phyloP scores from a whole-genome alignment of 2,329 filamentous ascomycete species.

The Fusarium verticillioides region DNA sequence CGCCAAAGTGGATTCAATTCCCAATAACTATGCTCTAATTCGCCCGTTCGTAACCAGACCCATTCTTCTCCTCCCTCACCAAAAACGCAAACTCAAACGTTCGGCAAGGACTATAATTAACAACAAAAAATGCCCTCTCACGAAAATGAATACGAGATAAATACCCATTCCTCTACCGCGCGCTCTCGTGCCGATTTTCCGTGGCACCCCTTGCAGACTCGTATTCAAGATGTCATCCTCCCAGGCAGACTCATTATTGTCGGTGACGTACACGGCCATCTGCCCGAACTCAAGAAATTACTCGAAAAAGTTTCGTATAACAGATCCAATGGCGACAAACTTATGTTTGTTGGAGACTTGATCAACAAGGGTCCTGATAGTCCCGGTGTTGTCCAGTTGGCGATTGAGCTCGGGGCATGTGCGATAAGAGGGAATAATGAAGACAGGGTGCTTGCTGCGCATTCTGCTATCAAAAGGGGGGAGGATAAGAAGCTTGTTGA shows the following conservation, averaged over 20 bases:
- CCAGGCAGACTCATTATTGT: constrained; percentile 67
- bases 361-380: constrained; percentile 88
- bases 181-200: background rate
- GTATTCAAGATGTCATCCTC: background rate
- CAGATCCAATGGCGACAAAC: constrained; percentile 64
- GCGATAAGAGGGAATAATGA: constrained; percentile 91
- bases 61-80: background rate
- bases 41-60: background rate
- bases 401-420: constrained; percentile 75
- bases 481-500: background rate
- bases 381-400: constrained; percentile 77
- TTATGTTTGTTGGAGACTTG: constrained; percentile 79
- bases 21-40: background rate
- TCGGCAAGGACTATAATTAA: background rate
- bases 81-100: background rate
- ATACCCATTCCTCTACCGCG: background rate
- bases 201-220: background rate
- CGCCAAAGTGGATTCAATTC: background rate
- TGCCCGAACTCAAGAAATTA: constrained; percentile 69
- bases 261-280: constrained; percentile 90
- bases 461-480: constrained; percentile 12
- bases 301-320: constrained; percentile 75
- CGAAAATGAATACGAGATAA: background rate
- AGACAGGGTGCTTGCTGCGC: constrained; percentile 75
- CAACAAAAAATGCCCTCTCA: background rate